Base-by-base conservation (phyloP, 1,139 yeast genomes). In the Suhomyces kunorum region DNA sequence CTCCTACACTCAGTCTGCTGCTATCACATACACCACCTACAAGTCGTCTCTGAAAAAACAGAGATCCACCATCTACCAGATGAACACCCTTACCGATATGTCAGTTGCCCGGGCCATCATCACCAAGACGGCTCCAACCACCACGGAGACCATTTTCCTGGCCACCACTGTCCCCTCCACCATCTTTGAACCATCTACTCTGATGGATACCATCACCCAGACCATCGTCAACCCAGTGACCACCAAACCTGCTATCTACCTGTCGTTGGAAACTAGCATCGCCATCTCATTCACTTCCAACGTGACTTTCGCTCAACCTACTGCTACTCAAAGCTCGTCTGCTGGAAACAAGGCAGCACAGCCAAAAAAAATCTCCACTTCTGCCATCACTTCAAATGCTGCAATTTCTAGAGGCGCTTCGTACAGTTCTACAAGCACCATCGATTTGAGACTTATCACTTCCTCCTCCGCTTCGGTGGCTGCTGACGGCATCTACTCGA, bases 221-320 rank as follows among this genome's bases (percentile, higher is more conserved):
- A 55, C 66, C 1, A 47, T 47, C 22, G 40, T 50, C 20, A 52
- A 66, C 39, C 73, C 73, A 6, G 56, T 65, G 35, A 47, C 53
- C 9, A 56, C 68, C 6, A 51, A 56, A 8, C 37, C 59, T 6
- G 59, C 55, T 3, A 48, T 49, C 8, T 43, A 55, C 3, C 43
- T 46, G 24, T 28, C 50, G 7, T 43, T 50, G 37, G n/a, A 33
- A 14, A 18, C 38, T 8, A 39, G 51, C 11, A 48, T 55, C 34
- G 34, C 43, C 16, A 34, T 43, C 22, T 17, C 37, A 8, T 46
- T 39, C 32, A 18, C 47, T 12, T 25, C 22, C n/a, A 35, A 36
- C 4, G 44, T 47, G 11, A 44, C 50, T 3, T 9, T 28, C 13
- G 20, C 38, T 9, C 14, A 25, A 9, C 29, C 28, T 20, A 6